Evolutionary conservation across 768 basidiomycete species (phyloP).

Genomic region (Hygrophorus russula): DNA sequence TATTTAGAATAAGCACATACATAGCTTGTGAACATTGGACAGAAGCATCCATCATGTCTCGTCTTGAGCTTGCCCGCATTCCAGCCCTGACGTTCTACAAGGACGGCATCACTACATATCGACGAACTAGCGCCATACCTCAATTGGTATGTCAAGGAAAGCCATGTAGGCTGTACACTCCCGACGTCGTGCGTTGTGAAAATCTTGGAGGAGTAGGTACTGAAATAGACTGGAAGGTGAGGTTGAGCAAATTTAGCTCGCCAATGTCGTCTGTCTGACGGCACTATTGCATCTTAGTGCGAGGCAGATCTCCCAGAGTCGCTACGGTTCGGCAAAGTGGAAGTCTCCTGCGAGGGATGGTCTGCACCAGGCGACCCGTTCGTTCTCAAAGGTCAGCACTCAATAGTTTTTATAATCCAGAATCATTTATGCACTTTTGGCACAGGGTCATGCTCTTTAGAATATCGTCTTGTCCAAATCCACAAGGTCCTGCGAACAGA

Average conservation of each 20-base stretch:
- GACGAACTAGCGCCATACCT: slow-evolving; percentile 56
- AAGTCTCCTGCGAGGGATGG: slow-evolving; percentile 90
- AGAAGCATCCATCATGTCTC: slow-evolving; percentile 35
- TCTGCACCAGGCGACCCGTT: slow-evolving; percentile 68
- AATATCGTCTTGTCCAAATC: slow-evolving; percentile 71
- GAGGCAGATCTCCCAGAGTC: slow-evolving; percentile 81
- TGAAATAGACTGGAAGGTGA: slow-evolving; percentile 87
- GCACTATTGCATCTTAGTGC: slow-evolving; percentile 38
- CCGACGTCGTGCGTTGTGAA: slow-evolving; percentile 77
- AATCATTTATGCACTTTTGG: not conserved
- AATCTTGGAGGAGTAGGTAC: slow-evolving; percentile 69
- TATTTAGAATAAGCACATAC: too few species aligned
- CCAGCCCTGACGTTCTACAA: slow-evolving; percentile 72
- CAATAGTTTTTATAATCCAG: not conserved
- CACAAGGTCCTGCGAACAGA: slow-evolving; percentile 29
- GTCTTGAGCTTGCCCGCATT: slow-evolving; percentile 62
- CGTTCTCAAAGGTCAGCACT: slow-evolving; percentile 65
- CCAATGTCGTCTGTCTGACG: not conserved
- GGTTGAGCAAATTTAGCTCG: slow-evolving; percentile 10
- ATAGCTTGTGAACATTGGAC: too few species aligned
- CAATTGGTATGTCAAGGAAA: slow-evolving; percentile 78
- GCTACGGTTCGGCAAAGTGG: slow-evolving; percentile 74
- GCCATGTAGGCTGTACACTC: slow-evolving; percentile 65
- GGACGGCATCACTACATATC: slow-evolving; percentile 47
- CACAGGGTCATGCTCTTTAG: slow-evolving; percentile 76